A percentile compares a stretch with the other conserved stretches of the same genome.
These are phyloP conservation scores for Hordeum marinum DNA, from an alignment of 176 grass and related monocot genomes.

Conservation along the genomic window DNA sequence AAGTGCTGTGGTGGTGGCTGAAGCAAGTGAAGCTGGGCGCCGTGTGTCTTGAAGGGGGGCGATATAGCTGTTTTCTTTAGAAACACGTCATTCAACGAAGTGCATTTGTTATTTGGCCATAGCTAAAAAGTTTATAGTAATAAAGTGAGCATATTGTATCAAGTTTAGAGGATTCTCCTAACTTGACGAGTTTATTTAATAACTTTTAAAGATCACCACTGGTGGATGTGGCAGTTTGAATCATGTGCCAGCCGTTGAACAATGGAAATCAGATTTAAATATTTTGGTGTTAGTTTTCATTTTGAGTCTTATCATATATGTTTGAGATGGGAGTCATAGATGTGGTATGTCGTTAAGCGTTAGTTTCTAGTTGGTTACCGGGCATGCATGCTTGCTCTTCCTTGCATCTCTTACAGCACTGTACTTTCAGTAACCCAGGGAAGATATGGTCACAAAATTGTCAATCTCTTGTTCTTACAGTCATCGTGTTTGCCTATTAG, in stretches of 20 bases:
- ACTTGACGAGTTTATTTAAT: too few relatives aligned
- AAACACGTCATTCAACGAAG: too few relatives aligned
- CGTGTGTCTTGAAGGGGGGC: too few relatives aligned
- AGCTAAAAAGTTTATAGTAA: too few relatives aligned
- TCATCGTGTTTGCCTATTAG: background rate
- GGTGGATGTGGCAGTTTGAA: too few relatives aligned
- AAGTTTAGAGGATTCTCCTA: too few relatives aligned
- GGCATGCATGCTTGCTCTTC: background rate
- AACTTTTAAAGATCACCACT: too few relatives aligned
- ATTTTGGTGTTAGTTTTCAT: background rate
- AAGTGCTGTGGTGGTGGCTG: background rate
- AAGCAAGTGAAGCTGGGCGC: background rate
- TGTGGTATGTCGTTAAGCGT: background rate
- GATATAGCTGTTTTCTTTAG: too few relatives aligned
- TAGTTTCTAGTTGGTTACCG: background rate
- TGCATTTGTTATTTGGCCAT: too few relatives aligned
- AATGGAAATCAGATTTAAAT: background rate
- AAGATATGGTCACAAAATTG: background rate
- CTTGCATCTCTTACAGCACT: background rate
- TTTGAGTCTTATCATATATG: background rate
- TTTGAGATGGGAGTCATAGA: background rate
- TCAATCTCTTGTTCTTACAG: background rate
- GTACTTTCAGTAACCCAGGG: background rate
- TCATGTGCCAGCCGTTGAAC: too few relatives aligned
- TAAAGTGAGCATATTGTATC: too few relatives aligned